Evolutionary conservation across 352 stramenopile species (phyloP), one percentile per base, ranked within the genome.

Genomic region (Plasmopara halstedii): DNA sequence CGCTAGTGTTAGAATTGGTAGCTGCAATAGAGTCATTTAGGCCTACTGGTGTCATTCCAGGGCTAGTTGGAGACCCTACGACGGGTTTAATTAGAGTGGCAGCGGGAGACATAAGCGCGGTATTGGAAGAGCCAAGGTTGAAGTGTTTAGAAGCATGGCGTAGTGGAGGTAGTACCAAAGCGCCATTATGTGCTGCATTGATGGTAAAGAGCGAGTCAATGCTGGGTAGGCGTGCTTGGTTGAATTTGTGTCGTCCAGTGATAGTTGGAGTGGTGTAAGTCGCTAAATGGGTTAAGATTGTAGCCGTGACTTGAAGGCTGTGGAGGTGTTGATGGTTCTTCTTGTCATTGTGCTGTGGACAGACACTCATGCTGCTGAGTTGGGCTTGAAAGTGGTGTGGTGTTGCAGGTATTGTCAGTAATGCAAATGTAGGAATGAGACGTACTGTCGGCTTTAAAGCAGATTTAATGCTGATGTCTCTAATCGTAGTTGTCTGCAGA

Each of bases 361-460:
- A 42, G 31, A 50, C 49, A 27, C 32, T 49, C 59, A 69, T 69
- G 25, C 3, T 56, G 29, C 18, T 32, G 25, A 35, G 39, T 35
- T 46, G 15, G 25, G 5, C 1, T 3, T 19, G 14, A 35, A 43
- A 25, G n/a, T 8, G 9, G 33, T 48, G 22, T 47, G 29, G 23
- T 17, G 43, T 55, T 21, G 34, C 23, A 40, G 37, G 50, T 69
- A 62, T 58, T 64, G 59, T 42, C 35, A 35, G 36, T 49, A 14
- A 21, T 52, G 59, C 50, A 68, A 68, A 68, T 68, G 8, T 43
- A 37, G 41, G 42, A 68, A 58, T 68, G 54, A 68, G 54, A 53
- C 13, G 25, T 52, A 25, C 39, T 14, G 49, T 47, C 45, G 45
- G 49, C 46, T 53, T 35, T 46, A 19, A 15, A 13, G 8, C n/a